A percentile compares a stretch with the other conserved stretches of the same genome.
phyloP scores from a whole-genome alignment of 148 eudicot species.

The Diospyros lotus region DNA sequence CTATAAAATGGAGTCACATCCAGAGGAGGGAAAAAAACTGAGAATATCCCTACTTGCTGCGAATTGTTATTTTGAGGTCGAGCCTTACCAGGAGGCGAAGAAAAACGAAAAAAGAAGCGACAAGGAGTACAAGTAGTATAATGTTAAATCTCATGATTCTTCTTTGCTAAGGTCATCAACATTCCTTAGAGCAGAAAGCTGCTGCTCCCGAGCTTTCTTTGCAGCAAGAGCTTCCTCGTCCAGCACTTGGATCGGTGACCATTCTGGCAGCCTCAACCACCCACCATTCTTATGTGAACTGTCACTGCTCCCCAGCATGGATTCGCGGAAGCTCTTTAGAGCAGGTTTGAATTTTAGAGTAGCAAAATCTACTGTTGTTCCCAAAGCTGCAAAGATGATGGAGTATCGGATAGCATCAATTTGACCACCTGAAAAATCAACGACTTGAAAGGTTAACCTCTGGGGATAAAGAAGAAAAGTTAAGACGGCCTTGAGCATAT shows the following conservation, averaged over 20 bases:
- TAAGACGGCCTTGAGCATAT: no score
- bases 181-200: slow-evolving; percentile 37
- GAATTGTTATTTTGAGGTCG: not conserved
- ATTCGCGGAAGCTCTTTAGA: slow-evolving; percentile 37
- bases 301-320: slow-evolving; percentile 30
- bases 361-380: slow-evolving; percentile 71
- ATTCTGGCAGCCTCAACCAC: slow-evolving; percentile 60
- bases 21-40: not conserved
- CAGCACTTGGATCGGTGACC: slow-evolving; percentile 70
- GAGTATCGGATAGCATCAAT: slow-evolving; percentile 72
- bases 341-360: slow-evolving; percentile 55
- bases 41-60: not conserved
- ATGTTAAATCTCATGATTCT: not conserved
- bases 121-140: not conserved
- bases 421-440: slow-evolving; percentile 53
- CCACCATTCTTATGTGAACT: slow-evolving; percentile 19
- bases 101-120: not conserved
- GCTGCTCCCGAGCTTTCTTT: slow-evolving; percentile 68
- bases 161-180: not conserved
- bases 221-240: slow-evolving; percentile 86
- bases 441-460: not conserved
- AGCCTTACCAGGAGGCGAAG: slow-evolving; percentile 6
- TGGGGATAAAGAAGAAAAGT: not conserved
- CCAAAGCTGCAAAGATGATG: slow-evolving; percentile 42
- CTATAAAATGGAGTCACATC: not conserved